Evolutionary conservation across 495 filamentous ascomycete species (phyloP), one percentile per base, ranked within the genome.

Genomic region (Penicillium subrubescens): DNA sequence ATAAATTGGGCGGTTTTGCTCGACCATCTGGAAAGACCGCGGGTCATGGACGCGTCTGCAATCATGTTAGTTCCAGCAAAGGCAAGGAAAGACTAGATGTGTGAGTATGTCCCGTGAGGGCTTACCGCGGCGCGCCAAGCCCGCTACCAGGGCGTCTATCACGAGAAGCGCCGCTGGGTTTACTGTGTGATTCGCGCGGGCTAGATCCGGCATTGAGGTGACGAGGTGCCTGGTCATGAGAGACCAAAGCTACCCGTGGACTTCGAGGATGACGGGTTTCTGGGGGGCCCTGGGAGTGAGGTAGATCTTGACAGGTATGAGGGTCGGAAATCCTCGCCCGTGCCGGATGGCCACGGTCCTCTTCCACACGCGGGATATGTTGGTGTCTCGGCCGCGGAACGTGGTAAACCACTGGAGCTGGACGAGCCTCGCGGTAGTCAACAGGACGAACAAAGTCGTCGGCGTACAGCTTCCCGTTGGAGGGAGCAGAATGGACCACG

Each of bases 381-480:
- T 61, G 70, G 46, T 57, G 56, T 50, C 56, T 67, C 44, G 62
- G 27, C 62, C 62, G 69, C 27, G 63, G 69, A 10, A 57, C 21
- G 8, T 61, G 51, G 51, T 75, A 71, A 31, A 72, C 71, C 57
- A 64, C 51, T 41, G 73, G 68, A 44, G 61, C 52, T 39, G 73
- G 68, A 55, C 55, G 59, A 37, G 68, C 62, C 41, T 76, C 75
- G 48, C 64, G 70, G 25, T 68, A 57, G 62, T 75, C 76, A 71
- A 81, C 64, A 34, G 69, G 68, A 60, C 76, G 78, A 58, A 79
- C 71, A 61, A 81, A 79, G 60, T 66, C 76, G 60, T 78, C 73
- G 10, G 78, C 77, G 65, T 81, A 79, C 19, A 72, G 60, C 27
- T 68, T 71, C 29, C 71, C 73, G 34, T 67, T 65, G 8, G 63